phyloP scores from a whole-genome alignment of 2,329 filamentous ascomycete species.

The Byssochlamys sp. region DNA sequence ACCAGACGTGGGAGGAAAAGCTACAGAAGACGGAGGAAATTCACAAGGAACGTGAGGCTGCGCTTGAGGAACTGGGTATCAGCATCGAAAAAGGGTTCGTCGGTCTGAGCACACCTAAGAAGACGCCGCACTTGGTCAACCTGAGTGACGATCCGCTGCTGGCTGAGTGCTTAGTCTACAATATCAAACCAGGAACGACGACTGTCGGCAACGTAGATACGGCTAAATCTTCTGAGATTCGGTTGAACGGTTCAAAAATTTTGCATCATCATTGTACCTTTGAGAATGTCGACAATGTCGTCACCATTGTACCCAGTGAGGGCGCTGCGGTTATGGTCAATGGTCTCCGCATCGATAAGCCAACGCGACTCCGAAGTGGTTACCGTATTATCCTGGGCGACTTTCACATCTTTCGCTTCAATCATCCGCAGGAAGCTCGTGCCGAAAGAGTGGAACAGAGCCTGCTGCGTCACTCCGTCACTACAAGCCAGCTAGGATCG shows the following conservation, averaged over 20 bases:
- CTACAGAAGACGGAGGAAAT: slow-evolving; percentile 89
- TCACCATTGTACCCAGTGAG: slow-evolving; percentile 80
- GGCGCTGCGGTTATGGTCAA: slow-evolving; percentile 98
- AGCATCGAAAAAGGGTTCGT: slow-evolving; percentile 98
- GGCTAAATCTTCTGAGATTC: slow-evolving; percentile 73
- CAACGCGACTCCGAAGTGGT: slow-evolving; percentile 77
- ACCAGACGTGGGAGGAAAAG: slow-evolving; percentile 98
- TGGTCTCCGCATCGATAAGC: slow-evolving; percentile 75
- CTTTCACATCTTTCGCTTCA: slow-evolving; percentile 98
- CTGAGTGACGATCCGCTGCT: slow-evolving; percentile 87
- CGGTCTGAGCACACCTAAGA: slow-evolving; percentile 89
- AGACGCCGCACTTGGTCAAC: slow-evolving; percentile 98
- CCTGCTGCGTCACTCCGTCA: slow-evolving; percentile 71
- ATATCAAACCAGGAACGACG: slow-evolving; percentile 88
- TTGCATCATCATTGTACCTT: slow-evolving; percentile 87
- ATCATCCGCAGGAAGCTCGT: slow-evolving; percentile 89
- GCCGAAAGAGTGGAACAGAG: slow-evolving; percentile 85
- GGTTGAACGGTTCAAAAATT: slow-evolving; percentile 87
- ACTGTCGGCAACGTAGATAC: slow-evolving; percentile 91
- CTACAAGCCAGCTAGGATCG: slow-evolving; percentile 53
- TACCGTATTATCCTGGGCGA: slow-evolving; percentile 93
- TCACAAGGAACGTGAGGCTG: slow-evolving; percentile 91
- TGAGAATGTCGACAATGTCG: slow-evolving; percentile 82
- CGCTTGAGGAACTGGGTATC: slow-evolving; percentile 90
- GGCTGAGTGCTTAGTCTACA: slow-evolving; percentile 94